Evolutionary conservation across 2,329 filamentous ascomycete species (phyloP).

Genomic region (Chaetoscypha palmicola): DNA sequence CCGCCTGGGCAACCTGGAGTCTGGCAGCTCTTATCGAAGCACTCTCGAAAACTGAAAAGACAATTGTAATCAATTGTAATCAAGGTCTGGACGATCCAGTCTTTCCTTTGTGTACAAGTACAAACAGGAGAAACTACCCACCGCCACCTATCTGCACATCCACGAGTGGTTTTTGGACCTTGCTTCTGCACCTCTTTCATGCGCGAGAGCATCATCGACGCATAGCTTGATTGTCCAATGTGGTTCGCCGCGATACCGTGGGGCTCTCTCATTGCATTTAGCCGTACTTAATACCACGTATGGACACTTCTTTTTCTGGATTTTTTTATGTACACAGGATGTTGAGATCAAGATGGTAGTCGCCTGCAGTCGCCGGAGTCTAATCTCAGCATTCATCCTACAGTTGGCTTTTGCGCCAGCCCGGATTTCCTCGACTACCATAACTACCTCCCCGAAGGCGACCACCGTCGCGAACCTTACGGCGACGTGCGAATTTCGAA

Average conservation of each 20-base stretch:
- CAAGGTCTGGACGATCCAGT: too few relatives aligned
- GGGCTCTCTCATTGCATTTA: not conserved
- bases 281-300: not conserved
- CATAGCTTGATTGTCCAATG: conserved; percentile 5
- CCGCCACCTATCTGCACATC: not conserved
- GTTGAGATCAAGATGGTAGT: conserved; percentile 20
- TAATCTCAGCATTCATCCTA: conserved; percentile 18
- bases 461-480: conserved; percentile 12
- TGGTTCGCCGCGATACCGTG: not conserved
- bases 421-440: conserved; percentile 15
- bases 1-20: too few relatives aligned
- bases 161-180: too few relatives aligned
- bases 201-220: conserved; percentile 2
- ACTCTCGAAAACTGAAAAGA: too few relatives aligned
- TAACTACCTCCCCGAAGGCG: conserved; percentile 15
- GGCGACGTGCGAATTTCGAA: conserved; percentile 29
- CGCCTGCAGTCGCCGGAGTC: conserved; percentile 14
- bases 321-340: too few relatives aligned
- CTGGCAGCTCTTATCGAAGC: too few relatives aligned
- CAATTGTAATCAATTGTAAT: too few relatives aligned
- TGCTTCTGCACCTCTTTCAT: not conserved
- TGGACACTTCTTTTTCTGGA: not conserved
- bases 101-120: not conserved
- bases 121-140: not conserved
- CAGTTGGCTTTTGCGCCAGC: conserved; percentile 12